These are phyloP conservation scores for Fusarium sp. DNA, from an alignment of 2,329 filamentous ascomycete species.

Conservation along the genomic window DNA sequence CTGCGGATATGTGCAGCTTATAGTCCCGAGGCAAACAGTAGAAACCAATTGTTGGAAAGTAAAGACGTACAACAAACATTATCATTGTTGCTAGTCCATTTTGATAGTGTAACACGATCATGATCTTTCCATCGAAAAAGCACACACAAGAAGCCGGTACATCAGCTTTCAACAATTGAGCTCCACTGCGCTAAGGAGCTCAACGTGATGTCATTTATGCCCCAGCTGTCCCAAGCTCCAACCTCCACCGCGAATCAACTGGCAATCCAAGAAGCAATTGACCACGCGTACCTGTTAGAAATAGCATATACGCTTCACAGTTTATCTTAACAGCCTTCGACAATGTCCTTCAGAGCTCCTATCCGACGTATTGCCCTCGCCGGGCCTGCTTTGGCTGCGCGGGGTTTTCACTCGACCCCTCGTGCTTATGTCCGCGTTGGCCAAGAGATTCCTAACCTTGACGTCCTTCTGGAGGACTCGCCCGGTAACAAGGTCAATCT, in stretches of 20 bases:
- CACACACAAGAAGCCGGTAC: not conserved
- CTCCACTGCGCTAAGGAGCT: constrained; percentile 24
- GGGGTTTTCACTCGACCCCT: constrained; percentile 72
- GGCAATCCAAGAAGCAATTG: constrained; percentile 26
- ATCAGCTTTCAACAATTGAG: not conserved
- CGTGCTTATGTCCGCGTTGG: constrained; percentile 77
- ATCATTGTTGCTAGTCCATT: not conserved
- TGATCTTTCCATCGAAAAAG: not conserved
- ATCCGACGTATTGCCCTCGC: constrained; percentile 48
- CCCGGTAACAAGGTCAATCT: constrained; percentile 93
- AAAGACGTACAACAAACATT: not conserved
- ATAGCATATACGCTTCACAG: not conserved
- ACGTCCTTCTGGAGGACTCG: constrained; percentile 84
- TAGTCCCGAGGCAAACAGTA: not conserved
- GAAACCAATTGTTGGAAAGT: not conserved
- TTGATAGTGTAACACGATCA: not conserved
- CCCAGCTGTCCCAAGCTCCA: constrained; percentile 16
- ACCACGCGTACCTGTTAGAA: not conserved
- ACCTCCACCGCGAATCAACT: constrained; percentile 14
- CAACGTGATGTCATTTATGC: constrained; percentile 41
- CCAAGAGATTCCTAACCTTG: constrained; percentile 80
- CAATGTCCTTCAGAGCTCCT: constrained; percentile 53
- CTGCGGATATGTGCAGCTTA: not conserved
- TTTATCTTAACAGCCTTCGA: not conserved
- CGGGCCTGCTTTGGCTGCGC: constrained; percentile 44